These are phyloP conservation scores for Artomyces pyxidatus DNA, from an alignment of 768 basidiomycete genomes.

Conservation along the genomic window DNA sequence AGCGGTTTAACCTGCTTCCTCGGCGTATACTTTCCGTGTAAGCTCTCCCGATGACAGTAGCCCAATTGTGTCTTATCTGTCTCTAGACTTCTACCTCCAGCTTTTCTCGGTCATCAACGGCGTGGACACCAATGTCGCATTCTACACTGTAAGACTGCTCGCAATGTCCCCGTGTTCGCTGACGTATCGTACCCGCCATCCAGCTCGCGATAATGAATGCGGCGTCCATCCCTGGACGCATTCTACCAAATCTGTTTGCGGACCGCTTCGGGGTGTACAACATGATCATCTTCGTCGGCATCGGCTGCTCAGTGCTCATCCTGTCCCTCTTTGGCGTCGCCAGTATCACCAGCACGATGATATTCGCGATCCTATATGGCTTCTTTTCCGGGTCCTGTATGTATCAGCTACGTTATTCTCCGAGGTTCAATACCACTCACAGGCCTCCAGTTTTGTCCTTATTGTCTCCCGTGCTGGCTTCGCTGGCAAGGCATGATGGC, in stretches of 20 bases:
- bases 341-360: conserved; percentile 27
- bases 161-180: background rate
- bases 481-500: background rate
- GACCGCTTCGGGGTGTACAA: conserved; percentile 45
- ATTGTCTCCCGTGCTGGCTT: background rate
- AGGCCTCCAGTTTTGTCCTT: conserved; percentile 18
- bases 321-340: conserved; percentile 31
- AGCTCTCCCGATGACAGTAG: background rate
- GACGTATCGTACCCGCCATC: background rate
- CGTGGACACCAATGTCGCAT: conserved; percentile 15
- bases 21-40: conserved; percentile 20
- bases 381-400: conserved; percentile 38
- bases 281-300: conserved; percentile 26
- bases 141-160: conserved; percentile 17
- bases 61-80: background rate
- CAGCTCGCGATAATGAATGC: conserved; percentile 51
- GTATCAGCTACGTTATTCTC: conserved; percentile 4
- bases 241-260: conserved; percentile 48
- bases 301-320: conserved; percentile 31
- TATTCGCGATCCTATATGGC: conserved; percentile 40
- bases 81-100: conserved; percentile 21
- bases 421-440: background rate
- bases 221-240: conserved; percentile 49
- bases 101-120: conserved; percentile 16
- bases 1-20: conserved; percentile 7